Conservation (phyloP, 1,139 yeast species). For the Scheffersomyces segobiensis region DNA sequence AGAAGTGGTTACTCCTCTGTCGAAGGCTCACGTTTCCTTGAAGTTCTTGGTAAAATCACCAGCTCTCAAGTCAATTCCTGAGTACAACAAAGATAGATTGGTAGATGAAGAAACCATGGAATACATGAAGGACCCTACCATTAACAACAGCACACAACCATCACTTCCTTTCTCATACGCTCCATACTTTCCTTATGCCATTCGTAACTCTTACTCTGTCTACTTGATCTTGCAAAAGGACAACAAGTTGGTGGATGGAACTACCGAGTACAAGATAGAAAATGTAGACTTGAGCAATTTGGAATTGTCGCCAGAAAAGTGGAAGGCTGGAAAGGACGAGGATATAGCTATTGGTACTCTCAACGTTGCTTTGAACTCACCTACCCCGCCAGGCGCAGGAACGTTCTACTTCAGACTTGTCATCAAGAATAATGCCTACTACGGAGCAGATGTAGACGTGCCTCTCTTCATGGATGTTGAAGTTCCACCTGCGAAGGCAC, state of each 20-base stretch:
- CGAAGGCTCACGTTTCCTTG: conserved; percentile 72
- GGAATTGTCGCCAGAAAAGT: conserved; percentile 47
- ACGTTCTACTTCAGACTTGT: conserved; percentile 63
- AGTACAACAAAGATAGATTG: conserved; percentile 38
- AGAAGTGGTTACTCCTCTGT: conserved; percentile 66
- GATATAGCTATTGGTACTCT: conserved; percentile 65
- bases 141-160: conserved; percentile 66
- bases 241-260: conserved; percentile 67
- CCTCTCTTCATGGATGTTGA: conserved; percentile 64
- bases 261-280: conserved; percentile 55
- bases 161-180: conserved; percentile 61
- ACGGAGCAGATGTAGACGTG: conserved; percentile 70
- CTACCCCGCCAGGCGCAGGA: conserved; percentile 71
- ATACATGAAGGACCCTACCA: conserved; percentile 69
- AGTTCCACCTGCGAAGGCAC: conserved; percentile 39
- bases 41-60: conserved; percentile 79
- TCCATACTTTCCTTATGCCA: conserved; percentile 68
- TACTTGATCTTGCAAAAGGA: conserved; percentile 72
- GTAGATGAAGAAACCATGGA: conserved; percentile 58
- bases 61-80: conserved; percentile 59
- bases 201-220: conserved; percentile 65
- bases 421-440: conserved; percentile 66
- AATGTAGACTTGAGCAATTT: conserved; percentile 59
- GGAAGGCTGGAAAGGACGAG: conserved; percentile 48
- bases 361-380: conserved; percentile 68